Base-by-base conservation (phyloP, 2,329 filamentous ascomycete species). In the Fusarium virguliforme region DNA sequence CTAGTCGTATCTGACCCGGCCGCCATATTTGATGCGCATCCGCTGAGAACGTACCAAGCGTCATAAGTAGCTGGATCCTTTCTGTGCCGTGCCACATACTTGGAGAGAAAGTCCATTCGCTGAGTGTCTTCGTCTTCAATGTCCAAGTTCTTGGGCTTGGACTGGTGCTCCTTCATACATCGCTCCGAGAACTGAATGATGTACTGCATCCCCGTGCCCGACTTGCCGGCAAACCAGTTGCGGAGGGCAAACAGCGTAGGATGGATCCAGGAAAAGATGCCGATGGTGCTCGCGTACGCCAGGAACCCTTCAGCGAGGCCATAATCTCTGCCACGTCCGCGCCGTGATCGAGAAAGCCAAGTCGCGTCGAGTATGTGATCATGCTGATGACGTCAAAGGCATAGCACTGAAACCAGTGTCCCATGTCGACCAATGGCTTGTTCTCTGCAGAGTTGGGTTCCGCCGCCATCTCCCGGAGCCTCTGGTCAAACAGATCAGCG, bases 341-440 rank as follows among this genome's bases (percentile, higher is more conserved):
- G 0, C 84, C 85, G 15, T 67, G 58, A 40, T 86, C 83, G 1
- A 87, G 76, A 60, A 87, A 85, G 0, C 84, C 85, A 69, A 82
- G 78, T 0, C 75, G 68, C 6, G 73, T 75, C 28, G 74, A 80
- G 60, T 75, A 79, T 0, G 83, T 86, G 43, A 88, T 85, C 35
- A 83, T 80, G 2, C 85, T 84, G 35, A 88, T 86, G 3, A 87
- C 85, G 63, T 87, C 84, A 46, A 85, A 85, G 0, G 83, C 84
- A 60, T 83, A 86, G 66, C 79, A 85, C 65, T 86, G 84, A 30
- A 86, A 75, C 81, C 82, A 84, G 7, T 35, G 18, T 2, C 28
- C 40, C n/a, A 58, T 58, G 18, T 58, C 55, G 13, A 48, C 40
- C 15, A 28, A 13, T 0, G 22, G 18, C 4, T 53, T 32, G 18